Conservation (phyloP, 2,329 filamentous ascomycete species). For the Fusarium redolens region DNA sequence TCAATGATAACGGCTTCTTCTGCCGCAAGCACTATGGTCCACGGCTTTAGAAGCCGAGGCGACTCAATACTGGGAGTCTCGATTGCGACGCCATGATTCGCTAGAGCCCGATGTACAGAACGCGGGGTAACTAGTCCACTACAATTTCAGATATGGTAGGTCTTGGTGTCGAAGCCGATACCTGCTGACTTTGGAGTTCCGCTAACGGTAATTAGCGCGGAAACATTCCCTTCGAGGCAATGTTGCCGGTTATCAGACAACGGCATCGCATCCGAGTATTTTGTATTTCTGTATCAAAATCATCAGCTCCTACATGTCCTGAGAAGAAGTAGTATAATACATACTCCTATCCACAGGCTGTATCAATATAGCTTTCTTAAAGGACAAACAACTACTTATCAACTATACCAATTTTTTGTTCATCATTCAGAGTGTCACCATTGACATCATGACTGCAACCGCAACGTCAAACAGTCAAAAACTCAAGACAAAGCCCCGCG, state of each 20-base stretch:
- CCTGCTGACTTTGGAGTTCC: neutral
- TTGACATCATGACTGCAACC: neutral
- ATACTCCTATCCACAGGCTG: fast-evolving
- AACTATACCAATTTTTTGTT: neutral
- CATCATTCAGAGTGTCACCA: too few species aligned
- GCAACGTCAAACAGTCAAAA: too few species aligned
- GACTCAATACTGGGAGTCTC: fast-evolving
- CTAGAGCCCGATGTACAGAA: too few species aligned
- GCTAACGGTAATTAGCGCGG: neutral
- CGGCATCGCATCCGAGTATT: neutral
- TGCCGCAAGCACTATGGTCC: neutral
- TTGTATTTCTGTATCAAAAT: neutral
- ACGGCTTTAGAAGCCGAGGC: neutral
- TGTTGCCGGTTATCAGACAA: neutral
- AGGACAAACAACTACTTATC: neutral
- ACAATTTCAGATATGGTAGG: too few species aligned
- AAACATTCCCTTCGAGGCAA: neutral
- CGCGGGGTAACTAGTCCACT: neutral
- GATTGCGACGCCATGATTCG: neutral
- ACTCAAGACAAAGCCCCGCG: neutral
- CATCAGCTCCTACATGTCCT: neutral
- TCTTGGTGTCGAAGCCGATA: neutral
- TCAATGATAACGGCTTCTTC: neutral
- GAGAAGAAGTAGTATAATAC: neutral
- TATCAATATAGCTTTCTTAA: neutral